phyloP scores from a whole-genome alignment of 768 basidiomycete species.

The Suillus sp. region DNA sequence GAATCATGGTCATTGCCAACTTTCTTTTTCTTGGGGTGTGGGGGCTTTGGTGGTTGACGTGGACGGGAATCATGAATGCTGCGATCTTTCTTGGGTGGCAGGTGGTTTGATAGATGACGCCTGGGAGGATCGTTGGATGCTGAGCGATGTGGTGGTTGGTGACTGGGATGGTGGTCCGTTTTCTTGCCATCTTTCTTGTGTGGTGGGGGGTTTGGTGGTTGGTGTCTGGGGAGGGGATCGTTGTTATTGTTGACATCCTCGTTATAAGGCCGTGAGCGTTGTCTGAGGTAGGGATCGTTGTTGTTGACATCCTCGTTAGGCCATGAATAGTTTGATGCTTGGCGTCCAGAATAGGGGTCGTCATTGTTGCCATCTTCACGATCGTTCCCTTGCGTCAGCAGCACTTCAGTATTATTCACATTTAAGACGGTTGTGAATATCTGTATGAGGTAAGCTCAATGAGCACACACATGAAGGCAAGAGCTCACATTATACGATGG shows the following conservation, averaged over 20 bases:
- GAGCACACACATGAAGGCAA: not conserved
- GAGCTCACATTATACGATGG: not conserved
- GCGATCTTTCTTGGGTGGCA: no score
- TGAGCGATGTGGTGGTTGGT: not conserved
- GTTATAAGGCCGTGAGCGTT: no score
- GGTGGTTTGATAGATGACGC: no score
- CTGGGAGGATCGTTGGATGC: not conserved
- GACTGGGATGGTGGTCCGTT: no score
- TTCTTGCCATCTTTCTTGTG: no score
- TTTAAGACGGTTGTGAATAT: not conserved
- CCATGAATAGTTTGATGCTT: not conserved
- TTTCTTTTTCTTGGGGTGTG: not conserved
- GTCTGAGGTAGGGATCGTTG: not conserved
- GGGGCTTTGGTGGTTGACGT: not conserved
- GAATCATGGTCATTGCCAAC: not conserved
- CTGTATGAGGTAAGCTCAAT: not conserved
- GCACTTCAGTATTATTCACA: not conserved
- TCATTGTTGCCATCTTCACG: not conserved
- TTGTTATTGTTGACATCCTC: no score
- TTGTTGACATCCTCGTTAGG: not conserved
- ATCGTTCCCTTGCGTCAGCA: not conserved
- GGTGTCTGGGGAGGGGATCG: no score
- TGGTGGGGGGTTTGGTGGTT: no score
- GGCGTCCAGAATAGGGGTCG: not conserved
- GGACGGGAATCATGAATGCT: no score